phyloP scores from a whole-genome alignment of 1,284 basidiomycete species.

The Cryptococcus maquisensis region DNA sequence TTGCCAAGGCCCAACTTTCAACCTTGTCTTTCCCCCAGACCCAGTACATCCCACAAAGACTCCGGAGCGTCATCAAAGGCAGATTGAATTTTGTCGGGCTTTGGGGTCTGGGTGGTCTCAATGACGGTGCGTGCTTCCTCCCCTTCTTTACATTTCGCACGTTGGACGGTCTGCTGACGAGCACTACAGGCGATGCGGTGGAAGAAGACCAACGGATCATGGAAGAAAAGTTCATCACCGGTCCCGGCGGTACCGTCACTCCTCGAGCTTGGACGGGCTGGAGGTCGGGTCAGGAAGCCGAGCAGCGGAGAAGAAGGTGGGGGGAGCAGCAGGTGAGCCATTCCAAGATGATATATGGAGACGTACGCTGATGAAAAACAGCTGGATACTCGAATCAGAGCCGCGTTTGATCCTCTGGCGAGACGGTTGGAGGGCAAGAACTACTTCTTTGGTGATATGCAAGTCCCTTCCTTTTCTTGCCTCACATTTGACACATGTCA shows the following conservation, averaged over 20 bases:
- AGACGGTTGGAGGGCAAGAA: slow-evolving; percentile 21
- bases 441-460: slow-evolving; percentile 35
- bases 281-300: slow-evolving; percentile 30
- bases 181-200: slow-evolving; percentile 18
- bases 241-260: slow-evolving; percentile 36
- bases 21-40: slow-evolving; percentile 32
- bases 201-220: slow-evolving; percentile 32
- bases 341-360: neutral
- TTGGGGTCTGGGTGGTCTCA: slow-evolving; percentile 40
- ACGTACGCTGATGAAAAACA: neutral
- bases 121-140: slow-evolving; percentile 18
- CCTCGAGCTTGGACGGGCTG: slow-evolving; percentile 36
- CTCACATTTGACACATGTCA: neutral
- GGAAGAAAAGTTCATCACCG: slow-evolving; percentile 31
- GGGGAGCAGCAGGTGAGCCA: slow-evolving; percentile 38
- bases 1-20: slow-evolving; percentile 29
- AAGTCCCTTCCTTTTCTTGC: slow-evolving; percentile 1
- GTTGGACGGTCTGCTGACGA: too few species aligned
- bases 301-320: slow-evolving; percentile 28
- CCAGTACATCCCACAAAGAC: slow-evolving; percentile 41
- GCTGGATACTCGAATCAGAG: slow-evolving; percentile 20
- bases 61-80: slow-evolving; percentile 30
- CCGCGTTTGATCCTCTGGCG: slow-evolving; percentile 31
- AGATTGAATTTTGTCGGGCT: slow-evolving; percentile 38
- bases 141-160: neutral